Conservation (phyloP, 1,139 yeast genomes). For the Fermentozyma sake region DNA sequence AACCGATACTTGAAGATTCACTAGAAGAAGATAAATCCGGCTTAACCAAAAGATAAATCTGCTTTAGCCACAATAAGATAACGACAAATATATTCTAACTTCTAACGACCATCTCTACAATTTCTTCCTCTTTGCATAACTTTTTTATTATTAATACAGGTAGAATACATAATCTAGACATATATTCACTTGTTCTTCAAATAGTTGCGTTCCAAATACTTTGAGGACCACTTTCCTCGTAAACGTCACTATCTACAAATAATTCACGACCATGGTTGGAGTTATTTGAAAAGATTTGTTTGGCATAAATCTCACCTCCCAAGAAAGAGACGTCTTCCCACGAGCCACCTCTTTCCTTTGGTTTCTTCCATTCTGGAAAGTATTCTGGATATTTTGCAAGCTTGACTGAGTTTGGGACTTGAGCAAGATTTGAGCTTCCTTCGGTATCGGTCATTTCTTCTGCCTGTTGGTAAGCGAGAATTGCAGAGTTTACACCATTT, state of each 20-base stretch:
- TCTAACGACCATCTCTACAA: no score
- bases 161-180: no score
- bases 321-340: conserved; percentile 71
- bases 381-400: conserved; percentile 79
- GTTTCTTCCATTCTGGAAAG: conserved; percentile 92
- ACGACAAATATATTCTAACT: no score
- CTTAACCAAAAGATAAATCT: no score
- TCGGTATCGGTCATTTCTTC: conserved; percentile 16
- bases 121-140: no score
- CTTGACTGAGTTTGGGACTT: conserved; percentile 74
- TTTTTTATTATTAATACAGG: conserved; percentile 1
- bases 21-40: no score
- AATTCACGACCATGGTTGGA: conserved; percentile 59
- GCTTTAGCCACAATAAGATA: no score
- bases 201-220: conserved; percentile 50
- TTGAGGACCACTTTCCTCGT: conserved; percentile 77
- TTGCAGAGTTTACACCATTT: conserved; percentile 36
- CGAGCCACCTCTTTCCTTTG: conserved; percentile 51
- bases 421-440: conserved; percentile 37
- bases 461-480: conserved; percentile 42
- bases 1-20: no score
- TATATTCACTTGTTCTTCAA: conserved; percentile 4
- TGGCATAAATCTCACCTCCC: conserved; percentile 86
- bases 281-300: conserved; percentile 69
- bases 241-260: conserved; percentile 67